Evolutionary conservation across 768 basidiomycete species (phyloP).

Genomic region (Boletus fagicola): DNA sequence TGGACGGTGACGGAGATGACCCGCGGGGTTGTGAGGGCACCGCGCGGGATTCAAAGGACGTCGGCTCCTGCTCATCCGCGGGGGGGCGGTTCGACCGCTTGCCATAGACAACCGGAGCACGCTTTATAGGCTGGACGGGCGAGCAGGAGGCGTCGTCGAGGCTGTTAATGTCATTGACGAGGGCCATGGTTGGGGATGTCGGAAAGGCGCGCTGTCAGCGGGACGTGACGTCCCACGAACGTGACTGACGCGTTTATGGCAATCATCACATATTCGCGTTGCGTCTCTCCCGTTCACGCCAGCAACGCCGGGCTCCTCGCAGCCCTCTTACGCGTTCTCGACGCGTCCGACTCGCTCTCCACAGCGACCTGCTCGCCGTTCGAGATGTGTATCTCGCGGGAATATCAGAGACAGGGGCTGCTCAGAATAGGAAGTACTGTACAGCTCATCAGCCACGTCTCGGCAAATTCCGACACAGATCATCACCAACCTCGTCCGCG

Average conservation of each 20-base stretch:
- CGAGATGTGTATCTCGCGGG: not conserved
- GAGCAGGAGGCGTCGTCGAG: not conserved
- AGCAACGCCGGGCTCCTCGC: not conserved
- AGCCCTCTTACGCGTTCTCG: constrained; percentile 3
- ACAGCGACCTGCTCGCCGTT: not conserved
- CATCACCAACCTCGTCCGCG: not conserved
- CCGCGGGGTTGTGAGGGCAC: constrained; percentile 7
- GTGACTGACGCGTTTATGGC: constrained; percentile 38
- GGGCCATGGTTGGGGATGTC: constrained; percentile 8
- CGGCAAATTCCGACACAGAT: constrained; percentile 27
- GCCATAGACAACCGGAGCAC: constrained; percentile 29
- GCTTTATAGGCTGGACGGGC: constrained; percentile 16
- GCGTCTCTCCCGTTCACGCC: constrained; percentile 7
- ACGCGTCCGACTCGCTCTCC: constrained; percentile 8
- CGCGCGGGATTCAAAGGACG: not conserved
- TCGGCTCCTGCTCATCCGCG: constrained; percentile 1
- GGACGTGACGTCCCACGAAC: constrained; percentile 31
- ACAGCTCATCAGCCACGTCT: constrained; percentile 33
- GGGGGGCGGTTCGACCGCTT: constrained; percentile 16
- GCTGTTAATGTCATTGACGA: constrained; percentile 1
- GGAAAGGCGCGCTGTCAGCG: constrained; percentile 1
- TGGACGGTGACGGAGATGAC: constrained; percentile 14
- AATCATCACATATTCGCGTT: constrained; percentile 25
- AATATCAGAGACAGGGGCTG: constrained; percentile 18
- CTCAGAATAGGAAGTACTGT: constrained; percentile 22